Base-by-base conservation (phyloP, 441 rosid genomes). In the Gossypium davidsonii region DNA sequence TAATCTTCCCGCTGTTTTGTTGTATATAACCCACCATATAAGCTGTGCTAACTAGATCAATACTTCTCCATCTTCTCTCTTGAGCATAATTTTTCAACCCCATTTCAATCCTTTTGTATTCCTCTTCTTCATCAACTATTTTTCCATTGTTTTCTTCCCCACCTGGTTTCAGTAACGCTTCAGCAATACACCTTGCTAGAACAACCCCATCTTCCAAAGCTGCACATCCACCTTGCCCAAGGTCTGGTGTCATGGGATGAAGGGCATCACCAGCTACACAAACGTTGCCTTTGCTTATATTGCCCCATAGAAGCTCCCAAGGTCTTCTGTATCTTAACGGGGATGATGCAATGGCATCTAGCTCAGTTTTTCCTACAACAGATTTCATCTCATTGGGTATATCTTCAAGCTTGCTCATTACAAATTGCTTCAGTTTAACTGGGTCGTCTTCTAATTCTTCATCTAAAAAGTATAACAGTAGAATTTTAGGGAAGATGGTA, bases 171-270 rank as follows among this genome's bases (percentile, higher is more conserved):
- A 9, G 42, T n/a, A 87, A 56, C 11, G 86, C 92, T 74, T 83
- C 76, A 9, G 79, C 87, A 0, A 88, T 82, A 70, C 91, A 85
- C 67, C 91, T 85, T 34, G 92, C 93, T 1, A 89, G 74, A 59
- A 87, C 70, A 59, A 89, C 83, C 2, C 87, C 84, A 55, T 89
- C 97, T 79, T 91, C 95, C 75, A 88, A 71, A 59, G 95, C 91
- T 0, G 85, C 71, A 73, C 90, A 88, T 42, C 92, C 93, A 0
- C 92, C 95, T 79, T 85, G 92, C 53, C 87, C 91, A 0, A 88
- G 63, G 68, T 90, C 93, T 12, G 96, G 92, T 14, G 91, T 90
- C 94, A 90, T 89, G 11, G 94, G 92, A 63, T 90, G 96, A 26
- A 90, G 84, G 14, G 96, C 93, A 73, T 90, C 94, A 56, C 92